Conservation (phyloP, 2,329 filamentous ascomycete genomes). For the Geosmithia flava region DNA sequence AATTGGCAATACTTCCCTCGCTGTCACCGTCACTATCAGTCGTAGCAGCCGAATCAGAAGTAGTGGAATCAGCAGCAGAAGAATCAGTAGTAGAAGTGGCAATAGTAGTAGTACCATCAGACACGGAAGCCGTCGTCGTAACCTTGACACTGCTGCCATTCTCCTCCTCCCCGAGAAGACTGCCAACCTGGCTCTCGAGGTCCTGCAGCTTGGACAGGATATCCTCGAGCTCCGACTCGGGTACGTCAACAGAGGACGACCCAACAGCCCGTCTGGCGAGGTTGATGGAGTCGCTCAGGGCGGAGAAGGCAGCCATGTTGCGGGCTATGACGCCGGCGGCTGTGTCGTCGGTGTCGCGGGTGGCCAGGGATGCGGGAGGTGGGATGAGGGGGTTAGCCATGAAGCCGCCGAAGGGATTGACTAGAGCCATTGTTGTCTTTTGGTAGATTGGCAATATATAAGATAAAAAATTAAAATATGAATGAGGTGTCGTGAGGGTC, state of each 20-base stretch:
- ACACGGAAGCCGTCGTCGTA: not conserved
- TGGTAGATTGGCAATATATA: too few relatives aligned
- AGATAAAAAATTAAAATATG: too few relatives aligned
- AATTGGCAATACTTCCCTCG: too few relatives aligned
- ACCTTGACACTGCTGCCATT: not conserved
- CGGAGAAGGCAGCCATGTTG: not conserved
- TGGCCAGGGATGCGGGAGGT: not conserved
- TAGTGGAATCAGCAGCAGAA: too few relatives aligned
- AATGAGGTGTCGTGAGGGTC: too few relatives aligned
- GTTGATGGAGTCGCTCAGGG: not conserved
- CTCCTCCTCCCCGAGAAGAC: not conserved
- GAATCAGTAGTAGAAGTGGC: too few relatives aligned
- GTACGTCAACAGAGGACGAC: not conserved
- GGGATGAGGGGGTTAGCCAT: not conserved
- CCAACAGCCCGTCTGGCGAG: not conserved
- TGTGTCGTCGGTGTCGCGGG: not conserved
- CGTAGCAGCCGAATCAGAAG: not conserved
- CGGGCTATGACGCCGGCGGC: not conserved
- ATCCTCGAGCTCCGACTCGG: not conserved
- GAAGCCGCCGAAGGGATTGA: not conserved
- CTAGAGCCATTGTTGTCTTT: not conserved
- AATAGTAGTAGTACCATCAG: not conserved
- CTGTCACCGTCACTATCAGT: too few relatives aligned
- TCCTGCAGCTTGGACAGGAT: slow-evolving; percentile 1
- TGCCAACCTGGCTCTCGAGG: slow-evolving; percentile 1